Conservation (phyloP, 495 filamentous ascomycete genomes). For the Bryoglossum gracile region DNA sequence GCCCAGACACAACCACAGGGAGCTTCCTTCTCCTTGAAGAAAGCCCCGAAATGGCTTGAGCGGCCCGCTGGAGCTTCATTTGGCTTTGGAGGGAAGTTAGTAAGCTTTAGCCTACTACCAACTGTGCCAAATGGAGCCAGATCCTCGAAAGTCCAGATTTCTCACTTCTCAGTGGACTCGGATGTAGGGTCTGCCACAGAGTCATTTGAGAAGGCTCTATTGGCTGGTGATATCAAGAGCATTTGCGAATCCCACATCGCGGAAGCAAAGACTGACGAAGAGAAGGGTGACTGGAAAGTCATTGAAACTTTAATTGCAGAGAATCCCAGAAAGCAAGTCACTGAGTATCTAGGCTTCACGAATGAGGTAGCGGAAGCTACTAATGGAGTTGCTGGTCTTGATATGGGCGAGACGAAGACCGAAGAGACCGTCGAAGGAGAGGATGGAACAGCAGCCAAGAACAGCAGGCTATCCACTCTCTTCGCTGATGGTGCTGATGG, state of each 20-base stretch:
- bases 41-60: slow-evolving; percentile 87
- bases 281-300: slow-evolving; percentile 92
- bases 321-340: slow-evolving; percentile 70
- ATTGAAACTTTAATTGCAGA: slow-evolving; percentile 80
- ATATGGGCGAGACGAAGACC: slow-evolving; percentile 30
- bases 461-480: slow-evolving; percentile 55
- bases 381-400: slow-evolving; percentile 28
- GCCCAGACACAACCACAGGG: slow-evolving; percentile 87
- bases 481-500: slow-evolving; percentile 68
- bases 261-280: slow-evolving; percentile 71
- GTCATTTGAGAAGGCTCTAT: slow-evolving; percentile 76
- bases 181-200: slow-evolving; percentile 76
- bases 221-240: slow-evolving; percentile 63
- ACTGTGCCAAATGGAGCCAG: slow-evolving; percentile 49
- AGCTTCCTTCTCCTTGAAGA: slow-evolving; percentile 74
- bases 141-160: slow-evolving; percentile 75
- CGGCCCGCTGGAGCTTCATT: slow-evolving; percentile 82
- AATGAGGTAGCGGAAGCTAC: slow-evolving; percentile 47
- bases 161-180: slow-evolving; percentile 79
- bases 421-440: slow-evolving; percentile 1
- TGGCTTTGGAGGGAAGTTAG: slow-evolving; percentile 90
- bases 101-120: slow-evolving; percentile 59
- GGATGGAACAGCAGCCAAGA: slow-evolving; percentile 36
- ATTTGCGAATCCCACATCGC: slow-evolving; percentile 77
- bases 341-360: slow-evolving; percentile 81